Evolutionary conservation across 169 alveolate species (phyloP).

Genomic region (Cryptosporidium muris): DNA sequence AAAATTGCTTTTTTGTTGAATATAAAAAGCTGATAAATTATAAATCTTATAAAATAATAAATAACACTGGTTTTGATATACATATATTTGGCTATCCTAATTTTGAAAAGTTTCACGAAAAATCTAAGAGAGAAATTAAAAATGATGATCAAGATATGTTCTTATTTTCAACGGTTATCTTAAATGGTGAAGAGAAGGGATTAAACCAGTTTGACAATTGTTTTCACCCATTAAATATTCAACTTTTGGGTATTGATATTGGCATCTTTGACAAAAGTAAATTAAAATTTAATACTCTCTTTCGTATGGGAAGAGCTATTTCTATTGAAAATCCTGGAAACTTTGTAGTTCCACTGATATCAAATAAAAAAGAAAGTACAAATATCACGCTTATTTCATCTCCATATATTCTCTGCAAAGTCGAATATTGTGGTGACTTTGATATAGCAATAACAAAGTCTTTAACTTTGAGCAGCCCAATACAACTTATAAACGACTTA

Average conservation of each 20-base stretch:
- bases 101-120: conserved; percentile 18
- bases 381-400: neutral
- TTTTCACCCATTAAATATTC: conserved; percentile 25
- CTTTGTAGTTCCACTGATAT: conserved; percentile 7
- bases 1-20: neutral
- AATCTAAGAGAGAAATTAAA: neutral
- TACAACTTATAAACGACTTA: conserved; percentile 22
- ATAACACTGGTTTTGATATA: conserved; percentile 49
- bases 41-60: conserved; percentile 5
- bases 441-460: conserved; percentile 22
- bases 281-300: conserved; percentile 4
- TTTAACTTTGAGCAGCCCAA: conserved; percentile 16
- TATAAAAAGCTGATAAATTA: neutral
- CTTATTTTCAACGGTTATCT: neutral
- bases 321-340: conserved; percentile 31
- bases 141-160: neutral
- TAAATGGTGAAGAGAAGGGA: conserved; percentile 6
- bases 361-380: neutral
- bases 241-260: conserved; percentile 5
- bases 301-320: conserved; percentile 12
- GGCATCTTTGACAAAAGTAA: neutral
- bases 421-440: conserved; percentile 4
- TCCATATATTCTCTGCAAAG: conserved; percentile 33
- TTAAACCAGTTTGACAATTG: conserved; percentile 20
- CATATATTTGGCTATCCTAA: conserved; percentile 15